These are phyloP conservation scores for Colletotrichum sp. DNA, from an alignment of 2,329 filamentous ascomycete genomes.

Conservation along the genomic window DNA sequence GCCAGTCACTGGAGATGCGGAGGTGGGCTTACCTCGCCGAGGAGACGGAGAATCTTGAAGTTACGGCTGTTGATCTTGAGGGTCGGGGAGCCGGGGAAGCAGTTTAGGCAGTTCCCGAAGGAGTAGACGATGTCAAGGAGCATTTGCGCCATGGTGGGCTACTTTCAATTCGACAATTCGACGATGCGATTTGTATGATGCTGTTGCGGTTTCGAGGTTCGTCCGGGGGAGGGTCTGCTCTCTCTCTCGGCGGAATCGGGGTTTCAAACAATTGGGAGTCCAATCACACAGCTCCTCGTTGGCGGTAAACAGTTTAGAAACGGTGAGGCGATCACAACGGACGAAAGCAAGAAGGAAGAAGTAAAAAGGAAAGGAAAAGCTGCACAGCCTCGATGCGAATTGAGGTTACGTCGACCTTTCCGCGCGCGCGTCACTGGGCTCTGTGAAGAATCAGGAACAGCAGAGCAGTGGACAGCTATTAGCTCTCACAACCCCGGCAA, in stretches of 20 bases:
- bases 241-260: not conserved
- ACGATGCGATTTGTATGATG: not conserved
- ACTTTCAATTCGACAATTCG: not conserved
- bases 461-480: conserved; percentile 12
- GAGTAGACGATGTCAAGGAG: conserved; percentile 90
- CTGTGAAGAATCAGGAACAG: conserved; percentile 3
- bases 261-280: not conserved
- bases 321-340: not conserved
- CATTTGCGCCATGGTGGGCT: conserved; percentile 74
- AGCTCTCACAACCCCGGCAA: conserved; percentile 11
- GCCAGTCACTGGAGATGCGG: not conserved
- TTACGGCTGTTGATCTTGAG: conserved; percentile 93
- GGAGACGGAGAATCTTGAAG: conserved; percentile 93
- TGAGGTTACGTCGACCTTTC: not conserved
- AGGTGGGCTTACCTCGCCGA: conserved; percentile 76
- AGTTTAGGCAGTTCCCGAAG: conserved; percentile 92
- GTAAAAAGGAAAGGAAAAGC: not conserved
- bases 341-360: not conserved
- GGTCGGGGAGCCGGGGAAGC: conserved; percentile 92
- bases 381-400: not conserved
- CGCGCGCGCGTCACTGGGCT: not conserved
- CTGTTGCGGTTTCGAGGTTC: not conserved
- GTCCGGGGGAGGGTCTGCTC: not conserved
- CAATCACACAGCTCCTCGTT: not conserved
- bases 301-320: not conserved